Evolutionary conservation across 2,329 filamentous ascomycete genomes (phyloP).

Genomic region (Neonectria ditissima): DNA sequence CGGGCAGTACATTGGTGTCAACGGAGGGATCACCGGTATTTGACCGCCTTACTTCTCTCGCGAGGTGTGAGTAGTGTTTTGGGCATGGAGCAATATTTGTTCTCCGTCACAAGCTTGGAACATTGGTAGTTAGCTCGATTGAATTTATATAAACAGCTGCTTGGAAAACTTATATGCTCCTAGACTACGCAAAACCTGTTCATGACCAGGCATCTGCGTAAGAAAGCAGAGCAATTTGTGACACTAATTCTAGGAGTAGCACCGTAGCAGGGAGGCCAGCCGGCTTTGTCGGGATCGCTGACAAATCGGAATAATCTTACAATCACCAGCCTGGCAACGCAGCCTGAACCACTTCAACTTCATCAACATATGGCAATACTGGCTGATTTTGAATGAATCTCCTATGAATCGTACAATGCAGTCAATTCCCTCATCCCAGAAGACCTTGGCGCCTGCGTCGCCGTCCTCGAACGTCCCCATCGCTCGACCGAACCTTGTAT

Average conservation of each 20-base stretch:
- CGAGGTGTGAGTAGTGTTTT: not conserved
- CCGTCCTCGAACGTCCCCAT: not conserved
- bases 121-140: not conserved
- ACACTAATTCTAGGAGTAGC: not conserved
- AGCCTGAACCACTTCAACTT: not conserved
- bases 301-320: not conserved
- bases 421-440: not conserved
- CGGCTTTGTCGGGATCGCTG: not conserved
- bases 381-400: not conserved
- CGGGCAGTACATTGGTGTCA: constrained; percentile 55
- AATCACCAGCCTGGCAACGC: not conserved
- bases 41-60: not conserved
- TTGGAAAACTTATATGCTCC: not conserved
- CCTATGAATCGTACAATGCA: not conserved
- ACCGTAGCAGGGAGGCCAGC: not conserved
- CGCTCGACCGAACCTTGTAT: constrained; percentile 1
- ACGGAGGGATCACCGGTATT: constrained; percentile 47
- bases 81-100: no score
- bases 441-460: not conserved
- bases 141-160: not conserved
- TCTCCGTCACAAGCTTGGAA: not conserved
- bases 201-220: not conserved
- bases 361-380: no score
- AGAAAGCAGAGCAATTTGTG: not conserved
- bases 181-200: not conserved